Percentiles rank a stretch among this genome's conserved stretches.
Evolutionary conservation across 2,329 filamentous ascomycete species (phyloP).

Genomic region (Beauveria brongniartii): DNA sequence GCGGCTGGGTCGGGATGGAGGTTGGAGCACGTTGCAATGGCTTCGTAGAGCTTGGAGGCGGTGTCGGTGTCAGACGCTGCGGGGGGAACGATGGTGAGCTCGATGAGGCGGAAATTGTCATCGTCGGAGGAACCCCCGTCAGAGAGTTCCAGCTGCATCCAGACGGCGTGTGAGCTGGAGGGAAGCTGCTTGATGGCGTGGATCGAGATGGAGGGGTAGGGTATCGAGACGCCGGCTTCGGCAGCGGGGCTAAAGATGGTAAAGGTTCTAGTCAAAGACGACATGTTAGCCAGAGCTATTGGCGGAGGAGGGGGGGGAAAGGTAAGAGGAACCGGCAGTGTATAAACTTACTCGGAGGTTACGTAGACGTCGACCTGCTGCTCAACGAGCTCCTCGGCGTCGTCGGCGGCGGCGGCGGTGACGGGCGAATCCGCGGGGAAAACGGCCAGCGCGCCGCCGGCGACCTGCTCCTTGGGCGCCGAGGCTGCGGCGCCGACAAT

Average conservation of each 20-base stretch:
- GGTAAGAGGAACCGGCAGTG: too few relatives aligned
- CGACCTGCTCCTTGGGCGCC: constrained; percentile 44
- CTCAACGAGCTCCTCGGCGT: constrained; percentile 31
- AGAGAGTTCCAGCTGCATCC: constrained; percentile 61
- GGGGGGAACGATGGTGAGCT: constrained; percentile 57
- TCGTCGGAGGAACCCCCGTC: constrained; percentile 42
- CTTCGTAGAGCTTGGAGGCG: constrained; percentile 50
- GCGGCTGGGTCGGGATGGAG: constrained; percentile 58
- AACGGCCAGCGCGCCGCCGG: constrained; percentile 41
- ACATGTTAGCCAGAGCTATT: neutral
- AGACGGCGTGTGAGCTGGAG: constrained; percentile 40
- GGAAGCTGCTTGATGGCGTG: constrained; percentile 61
- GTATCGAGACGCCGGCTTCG: constrained; percentile 56
- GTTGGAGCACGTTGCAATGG: constrained; percentile 67
- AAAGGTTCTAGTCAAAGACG: constrained; percentile 31
- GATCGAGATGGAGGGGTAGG: constrained; percentile 66
- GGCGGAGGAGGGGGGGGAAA: neutral
- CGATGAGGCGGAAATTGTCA: constrained; percentile 58
- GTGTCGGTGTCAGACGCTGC: constrained; percentile 16
- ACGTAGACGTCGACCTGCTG: constrained; percentile 49
- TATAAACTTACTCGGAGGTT: constrained; percentile 41
- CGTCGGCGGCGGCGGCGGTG: constrained; percentile 20
- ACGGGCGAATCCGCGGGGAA: constrained; percentile 32
- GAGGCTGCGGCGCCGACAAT: constrained; percentile 48
- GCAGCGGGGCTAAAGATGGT: constrained; percentile 54